Conservation (phyloP, 176 grass and related monocot species). For the Alloteropsis semialata region DNA sequence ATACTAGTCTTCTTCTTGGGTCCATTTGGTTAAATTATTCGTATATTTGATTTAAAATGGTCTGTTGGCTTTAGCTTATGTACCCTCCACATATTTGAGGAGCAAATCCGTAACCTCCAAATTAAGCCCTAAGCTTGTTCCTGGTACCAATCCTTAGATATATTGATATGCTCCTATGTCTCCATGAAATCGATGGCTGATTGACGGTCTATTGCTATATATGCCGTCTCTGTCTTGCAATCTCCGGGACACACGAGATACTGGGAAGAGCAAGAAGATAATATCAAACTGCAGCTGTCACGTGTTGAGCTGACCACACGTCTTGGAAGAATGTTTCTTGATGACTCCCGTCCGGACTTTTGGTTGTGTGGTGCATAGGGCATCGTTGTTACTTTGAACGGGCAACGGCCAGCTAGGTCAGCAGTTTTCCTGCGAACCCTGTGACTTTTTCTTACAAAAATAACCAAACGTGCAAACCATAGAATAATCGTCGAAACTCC, state of each 20-base stretch:
- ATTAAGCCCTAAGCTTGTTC: neutral
- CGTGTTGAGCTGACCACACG: constrained; percentile 13
- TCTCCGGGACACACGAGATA: neutral
- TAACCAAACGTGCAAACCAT: no score
- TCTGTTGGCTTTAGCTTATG: neutral
- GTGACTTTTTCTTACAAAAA: no score
- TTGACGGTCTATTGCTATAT: neutral
- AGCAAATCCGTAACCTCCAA: neutral
- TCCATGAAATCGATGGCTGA: neutral
- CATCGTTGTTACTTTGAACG: neutral
- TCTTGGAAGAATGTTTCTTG: constrained; percentile 6
- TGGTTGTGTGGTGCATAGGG: no score
- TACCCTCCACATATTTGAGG: neutral
- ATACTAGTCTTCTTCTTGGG: no score
- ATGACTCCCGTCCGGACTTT: neutral
- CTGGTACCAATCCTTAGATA: neutral
- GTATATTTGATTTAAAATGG: neutral
- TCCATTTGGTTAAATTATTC: neutral
- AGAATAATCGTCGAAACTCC: no score
- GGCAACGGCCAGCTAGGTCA: neutral
- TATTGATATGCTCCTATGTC: no score
- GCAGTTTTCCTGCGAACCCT: no score
- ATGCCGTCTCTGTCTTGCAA: neutral
- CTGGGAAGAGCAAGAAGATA: neutral
- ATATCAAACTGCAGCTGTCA: neutral